Conservation (phyloP, 2,329 filamentous ascomycete genomes). For the Stachybotrys chartarum region DNA sequence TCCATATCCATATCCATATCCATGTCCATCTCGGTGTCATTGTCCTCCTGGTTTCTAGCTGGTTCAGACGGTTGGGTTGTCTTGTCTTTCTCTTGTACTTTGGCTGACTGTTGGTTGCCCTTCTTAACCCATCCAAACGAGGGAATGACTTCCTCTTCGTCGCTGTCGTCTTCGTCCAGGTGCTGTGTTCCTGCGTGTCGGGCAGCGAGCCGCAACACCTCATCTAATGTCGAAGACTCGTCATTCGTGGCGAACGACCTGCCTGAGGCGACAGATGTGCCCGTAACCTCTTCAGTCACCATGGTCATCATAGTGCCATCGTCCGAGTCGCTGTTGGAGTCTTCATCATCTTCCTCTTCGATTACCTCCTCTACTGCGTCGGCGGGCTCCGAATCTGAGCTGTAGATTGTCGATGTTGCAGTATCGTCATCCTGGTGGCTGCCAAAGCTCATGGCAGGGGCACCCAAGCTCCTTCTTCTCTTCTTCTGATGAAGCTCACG, state of each 20-base stretch:
- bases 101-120: constrained; percentile 21
- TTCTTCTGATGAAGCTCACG: constrained; percentile 51
- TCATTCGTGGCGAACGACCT: constrained; percentile 52
- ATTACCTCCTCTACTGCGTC: constrained; percentile 45
- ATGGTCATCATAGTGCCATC: constrained; percentile 78
- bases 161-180: constrained; percentile 41
- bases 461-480: constrained; percentile 57
- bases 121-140: constrained; percentile 71
- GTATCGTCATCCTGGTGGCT: constrained; percentile 59
- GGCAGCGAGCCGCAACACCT: constrained; percentile 69
- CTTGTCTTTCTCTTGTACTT: constrained; percentile 33
- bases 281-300: constrained; percentile 70
- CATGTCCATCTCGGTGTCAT: constrained; percentile 23
- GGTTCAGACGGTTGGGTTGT: constrained; percentile 20
- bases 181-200: constrained; percentile 67
- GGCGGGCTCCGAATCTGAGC: constrained; percentile 54
- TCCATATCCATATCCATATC: constrained; percentile 39
- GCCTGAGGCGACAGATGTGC: constrained; percentile 57
- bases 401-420: constrained; percentile 73
- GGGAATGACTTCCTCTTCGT: constrained; percentile 60
- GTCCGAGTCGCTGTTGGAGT: constrained; percentile 53
- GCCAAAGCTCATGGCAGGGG: constrained; percentile 52
- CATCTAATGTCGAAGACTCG: constrained; percentile 69
- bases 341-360: constrained; percentile 42
- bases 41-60: constrained; percentile 9